These are phyloP conservation scores for Intubia oerlemansii DNA, from an alignment of 2,329 filamentous ascomycete species.

Conservation along the genomic window DNA sequence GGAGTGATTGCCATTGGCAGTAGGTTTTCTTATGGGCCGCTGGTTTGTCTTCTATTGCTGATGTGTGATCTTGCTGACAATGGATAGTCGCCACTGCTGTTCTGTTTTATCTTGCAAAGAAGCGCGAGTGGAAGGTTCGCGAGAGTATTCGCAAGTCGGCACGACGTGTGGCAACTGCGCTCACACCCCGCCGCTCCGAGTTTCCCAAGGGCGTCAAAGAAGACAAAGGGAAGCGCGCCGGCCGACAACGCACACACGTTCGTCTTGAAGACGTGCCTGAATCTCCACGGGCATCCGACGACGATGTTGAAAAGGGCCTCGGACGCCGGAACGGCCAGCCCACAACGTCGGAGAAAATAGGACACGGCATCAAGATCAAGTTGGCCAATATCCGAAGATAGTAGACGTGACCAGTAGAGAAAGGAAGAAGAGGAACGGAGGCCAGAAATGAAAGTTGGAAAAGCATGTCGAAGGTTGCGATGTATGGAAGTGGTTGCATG, in stretches of 20 bases:
- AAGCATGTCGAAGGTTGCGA: too few species aligned
- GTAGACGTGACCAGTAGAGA: too few species aligned
- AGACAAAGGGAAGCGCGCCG: too few species aligned
- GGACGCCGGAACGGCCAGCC: constrained; percentile 12
- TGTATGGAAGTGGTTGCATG: too few species aligned
- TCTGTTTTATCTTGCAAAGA: constrained; percentile 66
- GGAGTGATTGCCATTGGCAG: constrained; percentile 46
- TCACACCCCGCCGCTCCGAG: constrained; percentile 39
- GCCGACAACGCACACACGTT: constrained; percentile 16
- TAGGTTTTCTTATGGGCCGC: constrained; percentile 22
- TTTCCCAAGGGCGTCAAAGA: constrained; percentile 37
- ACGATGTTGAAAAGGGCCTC: constrained; percentile 39
- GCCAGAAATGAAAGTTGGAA: too few species aligned
- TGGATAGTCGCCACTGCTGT: constrained; percentile 40
- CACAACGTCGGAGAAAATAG: too few species aligned
- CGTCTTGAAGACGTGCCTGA: constrained; percentile 35
- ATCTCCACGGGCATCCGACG: constrained; percentile 31
- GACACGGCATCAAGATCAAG: constrained; percentile 4
- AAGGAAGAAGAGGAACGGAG: too few species aligned
- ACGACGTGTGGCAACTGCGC: constrained; percentile 34
- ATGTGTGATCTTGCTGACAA: background rate
- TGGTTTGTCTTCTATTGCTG: too few species aligned
- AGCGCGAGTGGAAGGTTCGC: constrained; percentile 62
- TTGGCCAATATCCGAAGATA: too few species aligned
- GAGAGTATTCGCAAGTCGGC: constrained; percentile 50